Percentiles rank a stretch among this genome's conserved stretches.
Conservation (phyloP, 345 rosid species). For the Anacardium occidentale region DNA sequence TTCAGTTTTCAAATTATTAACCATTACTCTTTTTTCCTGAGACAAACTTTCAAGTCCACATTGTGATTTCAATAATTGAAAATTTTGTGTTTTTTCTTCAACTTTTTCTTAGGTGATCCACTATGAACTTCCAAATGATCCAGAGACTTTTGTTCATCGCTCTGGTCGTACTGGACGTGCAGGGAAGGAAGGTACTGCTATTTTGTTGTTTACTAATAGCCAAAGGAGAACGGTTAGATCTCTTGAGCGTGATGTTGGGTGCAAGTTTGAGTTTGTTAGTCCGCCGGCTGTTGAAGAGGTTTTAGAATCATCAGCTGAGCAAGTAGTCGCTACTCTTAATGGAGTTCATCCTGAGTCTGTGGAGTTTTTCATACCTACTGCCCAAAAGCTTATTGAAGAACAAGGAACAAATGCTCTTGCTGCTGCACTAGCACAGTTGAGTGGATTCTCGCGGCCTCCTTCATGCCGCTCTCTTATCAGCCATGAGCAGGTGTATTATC, state of each 20-base stretch:
- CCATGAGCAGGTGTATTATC: constrained; percentile 70
- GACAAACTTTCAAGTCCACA: background rate
- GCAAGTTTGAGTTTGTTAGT: constrained; percentile 82
- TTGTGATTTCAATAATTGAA: constrained; percentile 2
- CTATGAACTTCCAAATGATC: constrained; percentile 95
- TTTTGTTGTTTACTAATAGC: constrained; percentile 75
- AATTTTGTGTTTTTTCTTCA: constrained; percentile 16
- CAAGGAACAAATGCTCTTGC: constrained; percentile 89
- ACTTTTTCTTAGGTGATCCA: constrained; percentile 67
- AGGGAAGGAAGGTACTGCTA: constrained; percentile 92
- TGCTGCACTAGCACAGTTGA: constrained; percentile 89
- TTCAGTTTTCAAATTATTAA: background rate
- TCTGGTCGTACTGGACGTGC: constrained; percentile 99
- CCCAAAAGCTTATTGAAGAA: constrained; percentile 67
- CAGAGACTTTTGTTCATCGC: constrained; percentile 98
- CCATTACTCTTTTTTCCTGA: background rate
- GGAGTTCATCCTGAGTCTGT: constrained; percentile 90
- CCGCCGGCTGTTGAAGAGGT: constrained; percentile 76
- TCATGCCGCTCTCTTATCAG: constrained; percentile 88
- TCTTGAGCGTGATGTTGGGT: constrained; percentile 86
- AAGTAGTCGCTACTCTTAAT: constrained; percentile 75
- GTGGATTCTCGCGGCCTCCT: constrained; percentile 91
- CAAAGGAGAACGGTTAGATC: constrained; percentile 88
- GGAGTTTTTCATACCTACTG: constrained; percentile 74
- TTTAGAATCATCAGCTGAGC: constrained; percentile 84